These are phyloP conservation scores for Prosopis cineraria DNA, from an alignment of 306 rosid genomes.

Conservation along the genomic window DNA sequence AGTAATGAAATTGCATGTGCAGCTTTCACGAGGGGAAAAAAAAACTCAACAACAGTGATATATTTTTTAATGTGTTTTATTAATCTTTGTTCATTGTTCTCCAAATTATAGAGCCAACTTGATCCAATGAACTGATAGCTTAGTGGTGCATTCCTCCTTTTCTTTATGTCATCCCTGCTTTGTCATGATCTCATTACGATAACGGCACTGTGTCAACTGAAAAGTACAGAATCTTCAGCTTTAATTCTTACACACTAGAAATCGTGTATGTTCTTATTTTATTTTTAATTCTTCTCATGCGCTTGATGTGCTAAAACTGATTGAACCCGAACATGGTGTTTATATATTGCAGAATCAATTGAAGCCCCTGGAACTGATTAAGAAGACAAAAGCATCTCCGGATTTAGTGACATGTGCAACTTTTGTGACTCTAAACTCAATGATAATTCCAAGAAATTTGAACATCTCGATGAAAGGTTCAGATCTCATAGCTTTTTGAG, in stretches of 20 bases:
- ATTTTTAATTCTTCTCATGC: constrained; percentile 15
- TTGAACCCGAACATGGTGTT: neutral
- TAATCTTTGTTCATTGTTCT: neutral
- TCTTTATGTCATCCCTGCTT: constrained; percentile 17
- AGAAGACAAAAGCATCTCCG: neutral
- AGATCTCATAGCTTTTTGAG: neutral
- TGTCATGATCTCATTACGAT: constrained; percentile 19
- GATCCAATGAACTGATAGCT: constrained; percentile 11
- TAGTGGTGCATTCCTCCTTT: constrained; percentile 19
- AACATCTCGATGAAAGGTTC: constrained; percentile 7
- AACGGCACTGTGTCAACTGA: neutral
- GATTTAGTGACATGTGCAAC: neutral
- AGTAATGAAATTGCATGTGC: constrained; percentile 32
- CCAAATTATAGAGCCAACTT: constrained; percentile 4
- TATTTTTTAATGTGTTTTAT: neutral
- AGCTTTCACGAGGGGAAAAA: constrained; percentile 25
- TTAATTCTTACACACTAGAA: constrained; percentile 12
- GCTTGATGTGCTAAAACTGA: constrained; percentile 6
- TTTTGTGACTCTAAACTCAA: neutral
- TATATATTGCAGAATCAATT: neutral
- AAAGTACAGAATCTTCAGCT: constrained; percentile 23
- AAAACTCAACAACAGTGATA: constrained; percentile 4
- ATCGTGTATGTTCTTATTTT: neutral
- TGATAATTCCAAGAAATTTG: constrained; percentile 3
- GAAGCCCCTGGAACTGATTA: neutral